Evolutionary conservation across 306 rosid species (phyloP), one percentile per base, ranked within the genome.

Genomic region (Bauhinia variegata): DNA sequence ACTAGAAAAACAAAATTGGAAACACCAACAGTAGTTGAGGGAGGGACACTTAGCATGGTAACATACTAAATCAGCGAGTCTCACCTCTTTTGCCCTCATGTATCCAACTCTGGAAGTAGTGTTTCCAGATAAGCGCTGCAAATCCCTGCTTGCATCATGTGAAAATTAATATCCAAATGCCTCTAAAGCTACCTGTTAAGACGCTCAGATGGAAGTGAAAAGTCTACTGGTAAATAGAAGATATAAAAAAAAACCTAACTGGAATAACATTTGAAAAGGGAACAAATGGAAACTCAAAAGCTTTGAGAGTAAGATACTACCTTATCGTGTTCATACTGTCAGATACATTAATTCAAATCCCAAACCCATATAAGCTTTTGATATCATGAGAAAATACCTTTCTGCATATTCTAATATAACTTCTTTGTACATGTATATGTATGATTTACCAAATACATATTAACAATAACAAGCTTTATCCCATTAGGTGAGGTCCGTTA

Each of bases 131-230:
- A 89, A 65, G 54, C 70, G 70, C 82, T 92, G 97, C 91, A 92
- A 87, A 85, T 92, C 97, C 96, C 97, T 92, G 96, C 90, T 96
- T 89, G 91, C 80, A 76, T 65, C 78, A 84, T 70, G 67, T 72
- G 70, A 80, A 67, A 82, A 87, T 83, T 75, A 86, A 78, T 73
- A 79, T 72, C 84, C 75, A 72, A 78, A 78, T 48, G 61, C 52
- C 60, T 66, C 63, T 63, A 70, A 65, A 39, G 47, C 65, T 62
- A 68, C 36, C 36, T 48, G 62, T 37, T 52, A 33, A 54, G n/a
- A 37, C 36, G 46, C 46, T 30, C 18, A 67, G 53, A 10, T 70
- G 8, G 56, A 32, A 53, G 12, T 39, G 4, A 38, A n/a, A 41
- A 38, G 33, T 41, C 54, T 56, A 23, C 41, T 54, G 8, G 32